phyloP scores from a whole-genome alignment of 441 rosid species.

The Gossypium trilobum region DNA sequence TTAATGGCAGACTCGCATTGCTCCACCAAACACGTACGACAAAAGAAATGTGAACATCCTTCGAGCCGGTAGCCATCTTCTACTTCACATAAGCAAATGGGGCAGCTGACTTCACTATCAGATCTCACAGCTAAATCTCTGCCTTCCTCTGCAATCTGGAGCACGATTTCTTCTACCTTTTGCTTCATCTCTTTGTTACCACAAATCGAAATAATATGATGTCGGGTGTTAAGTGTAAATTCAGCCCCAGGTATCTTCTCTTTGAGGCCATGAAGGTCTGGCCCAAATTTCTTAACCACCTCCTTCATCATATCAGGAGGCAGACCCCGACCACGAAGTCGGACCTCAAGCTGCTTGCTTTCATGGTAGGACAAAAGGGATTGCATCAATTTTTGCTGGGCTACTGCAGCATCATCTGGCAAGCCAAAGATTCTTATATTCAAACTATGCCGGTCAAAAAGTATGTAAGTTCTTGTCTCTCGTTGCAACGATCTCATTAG shows the following conservation, averaged over 20 bases:
- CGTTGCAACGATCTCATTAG: constrained; percentile 44
- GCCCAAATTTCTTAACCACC: constrained; percentile 57
- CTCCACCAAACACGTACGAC: constrained; percentile 58
- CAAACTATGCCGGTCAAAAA: constrained; percentile 39
- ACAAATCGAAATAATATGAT: constrained; percentile 38
- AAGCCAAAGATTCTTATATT: constrained; percentile 48
- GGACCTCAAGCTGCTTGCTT: constrained; percentile 53
- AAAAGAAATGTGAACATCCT: constrained; percentile 47
- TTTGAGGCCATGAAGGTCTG: constrained; percentile 56
- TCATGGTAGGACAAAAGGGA: constrained; percentile 42
- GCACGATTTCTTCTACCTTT: constrained; percentile 39
- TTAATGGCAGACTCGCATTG: constrained; percentile 69
- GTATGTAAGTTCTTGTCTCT: constrained; percentile 43
- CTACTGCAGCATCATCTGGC: constrained; percentile 27
- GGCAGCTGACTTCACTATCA: constrained; percentile 35
- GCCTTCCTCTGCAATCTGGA: constrained; percentile 32
- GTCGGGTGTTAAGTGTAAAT: constrained; percentile 36
- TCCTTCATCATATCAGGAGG: constrained; percentile 64
- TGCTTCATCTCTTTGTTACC: constrained; percentile 47
- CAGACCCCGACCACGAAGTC: constrained; percentile 39
- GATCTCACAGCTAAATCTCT: constrained; percentile 15
- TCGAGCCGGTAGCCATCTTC: constrained; percentile 53
- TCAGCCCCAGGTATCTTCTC: constrained; percentile 47
- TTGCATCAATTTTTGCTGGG: constrained; percentile 39
- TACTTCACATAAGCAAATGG: constrained; percentile 55